Percentiles rank a stretch among this genome's conserved stretches.
phyloP scores from a whole-genome alignment of 23 red algal species.

The Cyanidium caldarium region DNA sequence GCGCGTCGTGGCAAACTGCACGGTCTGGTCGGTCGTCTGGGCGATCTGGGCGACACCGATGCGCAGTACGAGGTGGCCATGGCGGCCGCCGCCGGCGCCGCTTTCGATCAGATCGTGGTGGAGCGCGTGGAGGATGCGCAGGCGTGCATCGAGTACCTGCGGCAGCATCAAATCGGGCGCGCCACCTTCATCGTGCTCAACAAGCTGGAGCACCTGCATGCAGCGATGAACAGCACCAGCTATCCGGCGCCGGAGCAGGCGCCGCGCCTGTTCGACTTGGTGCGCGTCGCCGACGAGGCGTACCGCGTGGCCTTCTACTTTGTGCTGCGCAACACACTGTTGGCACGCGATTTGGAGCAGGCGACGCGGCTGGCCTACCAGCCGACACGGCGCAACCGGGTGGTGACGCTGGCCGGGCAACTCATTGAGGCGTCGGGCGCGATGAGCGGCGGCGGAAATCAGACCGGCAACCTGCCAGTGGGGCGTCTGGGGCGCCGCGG shows the following conservation, averaged over 20 bases:
- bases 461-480: background rate
- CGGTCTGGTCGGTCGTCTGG: conserved; percentile 69
- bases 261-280: conserved; percentile 21
- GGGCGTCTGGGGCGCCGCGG: no score
- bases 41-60: conserved; percentile 50
- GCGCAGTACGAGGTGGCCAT: conserved; percentile 30
- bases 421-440: conserved; percentile 86
- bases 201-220: conserved; percentile 63
- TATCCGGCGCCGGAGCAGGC: background rate
- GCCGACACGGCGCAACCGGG: conserved; percentile 58
- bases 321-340: conserved; percentile 68
- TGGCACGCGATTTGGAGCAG: conserved; percentile 55
- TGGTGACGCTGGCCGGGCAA: conserved; percentile 76
- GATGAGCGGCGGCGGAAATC: conserved; percentile 93
- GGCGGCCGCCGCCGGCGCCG: conserved; percentile 44
- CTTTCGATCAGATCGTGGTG: conserved; percentile 77
- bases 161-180: conserved; percentile 46
- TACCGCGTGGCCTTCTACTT: conserved; percentile 59
- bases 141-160: conserved; percentile 72
- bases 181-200: conserved; percentile 86
- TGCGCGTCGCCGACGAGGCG: background rate
- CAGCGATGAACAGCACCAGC: conserved; percentile 16
- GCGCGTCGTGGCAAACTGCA: conserved; percentile 22
- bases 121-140: conserved; percentile 50
- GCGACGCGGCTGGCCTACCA: conserved; percentile 77